Evolutionary conservation across 2,329 filamentous ascomycete species (phyloP), one percentile per base, ranked within the genome.

Genomic region (Verticillium nubilum): DNA sequence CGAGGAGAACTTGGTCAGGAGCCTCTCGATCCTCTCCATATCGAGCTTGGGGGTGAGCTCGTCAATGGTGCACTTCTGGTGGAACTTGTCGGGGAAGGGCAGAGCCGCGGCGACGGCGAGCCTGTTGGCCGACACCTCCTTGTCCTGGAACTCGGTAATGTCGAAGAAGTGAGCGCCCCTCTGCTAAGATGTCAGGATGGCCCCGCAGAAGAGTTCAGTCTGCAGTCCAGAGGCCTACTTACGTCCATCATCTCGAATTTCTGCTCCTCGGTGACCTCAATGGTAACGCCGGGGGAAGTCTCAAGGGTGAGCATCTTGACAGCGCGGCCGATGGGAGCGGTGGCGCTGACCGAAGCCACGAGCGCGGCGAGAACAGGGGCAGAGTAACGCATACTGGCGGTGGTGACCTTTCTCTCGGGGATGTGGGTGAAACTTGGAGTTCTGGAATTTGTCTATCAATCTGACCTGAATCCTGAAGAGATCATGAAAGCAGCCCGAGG

Each of bases 1-100:
- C 37, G 78, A 78, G 0, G 85, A 86, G 67, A 89, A 87, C 12
- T 79, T 84, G 64, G 89, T 65, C 19, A 71, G 33, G 4, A 58
- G 57, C 15, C 50, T 37, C 15, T 54, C 57, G 54, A 62, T 61
- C 26, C 57, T 58, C n/a, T 58, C 54, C 33, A 54, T 59, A 54
- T 33, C 56, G 4, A 65, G 58, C 57, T 60, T 61, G 17, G 59
- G 33, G 19, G 54, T 56, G 4, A 64, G 59, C 26, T 60, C 59
- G 19, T 64, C 54, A 47, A 67, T 65, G 31, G 62, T 60, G 52
- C 47, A 54, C 28, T 60, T 61, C 50, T 67, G 65, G 28, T 64
- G 59, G 52, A 67, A 59, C 12, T 52, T 54, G 25, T 50, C 56
- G n/a, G 65, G 65, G 56, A 65, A 67, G 15, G 64, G 59, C 12